Conservation (phyloP, 2,329 filamentous ascomycete genomes). For the Aspergillus fumigatus region DNA sequence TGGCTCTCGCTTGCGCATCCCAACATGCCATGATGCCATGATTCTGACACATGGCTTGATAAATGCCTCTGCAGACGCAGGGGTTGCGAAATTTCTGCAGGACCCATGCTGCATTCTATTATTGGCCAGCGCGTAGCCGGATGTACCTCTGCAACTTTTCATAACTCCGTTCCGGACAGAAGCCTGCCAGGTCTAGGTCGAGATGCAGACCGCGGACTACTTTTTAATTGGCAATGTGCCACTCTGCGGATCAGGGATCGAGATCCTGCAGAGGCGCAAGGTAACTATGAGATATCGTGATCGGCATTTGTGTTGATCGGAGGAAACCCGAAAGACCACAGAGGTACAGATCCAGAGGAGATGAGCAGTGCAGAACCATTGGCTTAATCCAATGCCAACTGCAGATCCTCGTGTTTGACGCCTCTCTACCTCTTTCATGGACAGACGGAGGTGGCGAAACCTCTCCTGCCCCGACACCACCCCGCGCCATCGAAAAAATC, state of each 20-base stretch:
- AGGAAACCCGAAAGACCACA: neutral
- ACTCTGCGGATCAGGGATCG: neutral
- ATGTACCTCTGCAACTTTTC: neutral
- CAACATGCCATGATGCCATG: neutral
- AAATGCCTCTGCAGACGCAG: too few relatives aligned
- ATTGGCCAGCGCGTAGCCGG: too few relatives aligned
- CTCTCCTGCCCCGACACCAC: neutral
- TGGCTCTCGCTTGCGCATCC: neutral
- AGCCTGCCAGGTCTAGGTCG: neutral
- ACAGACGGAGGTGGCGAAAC: neutral
- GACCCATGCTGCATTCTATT: too few relatives aligned
- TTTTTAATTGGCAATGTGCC: neutral
- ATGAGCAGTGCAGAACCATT: too few relatives aligned
- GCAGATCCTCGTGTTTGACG: neutral
- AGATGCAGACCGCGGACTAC: neutral
- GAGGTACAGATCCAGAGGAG: too few relatives aligned
- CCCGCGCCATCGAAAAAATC: neutral
- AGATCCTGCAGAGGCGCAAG: neutral
- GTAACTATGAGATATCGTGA: neutral
- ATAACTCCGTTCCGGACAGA: neutral
- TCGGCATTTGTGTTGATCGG: neutral
- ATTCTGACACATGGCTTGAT: neutral
- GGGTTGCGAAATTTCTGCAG: too few relatives aligned
- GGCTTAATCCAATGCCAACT: neutral
- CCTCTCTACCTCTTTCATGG: neutral